Evolutionary conservation across 2,329 filamentous ascomycete genomes (phyloP).

Genomic region (Fusarium sp.): DNA sequence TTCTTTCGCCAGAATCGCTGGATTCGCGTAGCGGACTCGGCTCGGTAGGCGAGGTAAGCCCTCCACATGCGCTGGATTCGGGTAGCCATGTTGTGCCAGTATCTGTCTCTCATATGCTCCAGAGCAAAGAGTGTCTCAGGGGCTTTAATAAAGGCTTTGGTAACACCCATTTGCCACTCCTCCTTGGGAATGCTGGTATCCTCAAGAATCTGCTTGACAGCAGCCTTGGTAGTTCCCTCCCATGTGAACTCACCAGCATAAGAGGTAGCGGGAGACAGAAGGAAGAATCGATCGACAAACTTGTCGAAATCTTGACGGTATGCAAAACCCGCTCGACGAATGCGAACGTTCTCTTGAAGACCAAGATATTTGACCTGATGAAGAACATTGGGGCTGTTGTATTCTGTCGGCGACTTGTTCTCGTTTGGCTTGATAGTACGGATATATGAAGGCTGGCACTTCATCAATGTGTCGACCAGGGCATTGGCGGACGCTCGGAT

Average conservation of each 20-base stretch:
- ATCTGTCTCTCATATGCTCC: conserved; percentile 96
- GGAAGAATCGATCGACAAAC: conserved; percentile 96
- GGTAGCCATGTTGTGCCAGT: conserved; percentile 99
- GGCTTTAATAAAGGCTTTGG: conserved; percentile 98
- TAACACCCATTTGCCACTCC: conserved; percentile 97
- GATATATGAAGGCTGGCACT: conserved; percentile 96
- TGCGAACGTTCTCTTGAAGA: conserved; percentile 98
- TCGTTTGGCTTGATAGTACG: conserved; percentile 99
- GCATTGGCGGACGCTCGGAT: conserved; percentile 96
- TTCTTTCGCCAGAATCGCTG: conserved; percentile 97
- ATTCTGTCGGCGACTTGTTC: conserved; percentile 95
- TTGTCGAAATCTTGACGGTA: conserved; percentile 98
- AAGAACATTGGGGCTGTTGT: conserved; percentile 90
- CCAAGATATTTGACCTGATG: conserved; percentile 99
- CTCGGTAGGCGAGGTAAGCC: conserved; percentile 92
- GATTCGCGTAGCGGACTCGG: conserved; percentile 92
- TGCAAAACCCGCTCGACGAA: conserved; percentile 94
- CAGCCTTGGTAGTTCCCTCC: conserved; percentile 88
- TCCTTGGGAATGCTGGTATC: conserved; percentile 95
- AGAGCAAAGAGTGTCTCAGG: conserved; percentile 96
- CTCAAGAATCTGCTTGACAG: conserved; percentile 91
- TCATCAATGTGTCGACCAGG: conserved; percentile 94
- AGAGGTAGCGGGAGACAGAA: conserved; percentile 92
- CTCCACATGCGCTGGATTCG: conserved; percentile 97
- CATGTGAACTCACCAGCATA: conserved; percentile 98